A percentile compares a stretch with the other conserved stretches of the same genome.
Evolutionary conservation across 768 basidiomycete species (phyloP).

Genomic region (Pleurotus platypus): DNA sequence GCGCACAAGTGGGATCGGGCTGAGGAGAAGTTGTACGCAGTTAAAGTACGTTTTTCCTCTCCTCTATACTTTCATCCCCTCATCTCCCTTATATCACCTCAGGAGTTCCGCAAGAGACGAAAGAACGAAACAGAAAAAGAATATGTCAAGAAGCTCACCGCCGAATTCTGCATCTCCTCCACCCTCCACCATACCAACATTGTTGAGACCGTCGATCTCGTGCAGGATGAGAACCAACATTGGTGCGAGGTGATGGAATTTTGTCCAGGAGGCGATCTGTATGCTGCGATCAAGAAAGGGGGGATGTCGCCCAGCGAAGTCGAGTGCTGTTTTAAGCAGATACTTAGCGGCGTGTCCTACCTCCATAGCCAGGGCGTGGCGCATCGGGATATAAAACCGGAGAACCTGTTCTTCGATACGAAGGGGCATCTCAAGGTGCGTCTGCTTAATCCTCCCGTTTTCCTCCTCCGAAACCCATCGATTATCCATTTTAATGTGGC

Average conservation of each 20-base stretch:
- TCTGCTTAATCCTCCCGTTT: constrained; percentile 13
- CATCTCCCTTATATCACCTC: constrained; percentile 4
- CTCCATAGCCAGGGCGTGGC: constrained; percentile 96
- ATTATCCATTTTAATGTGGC: too few relatives aligned
- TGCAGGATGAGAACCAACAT: constrained; percentile 94
- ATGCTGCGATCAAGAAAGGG: constrained; percentile 98
- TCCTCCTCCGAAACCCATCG: neutral
- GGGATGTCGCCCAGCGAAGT: constrained; percentile 88
- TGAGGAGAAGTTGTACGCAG: constrained; percentile 96
- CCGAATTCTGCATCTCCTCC: constrained; percentile 98
- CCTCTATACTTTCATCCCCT: neutral
- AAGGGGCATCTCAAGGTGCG: constrained; percentile 89
- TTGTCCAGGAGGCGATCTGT: constrained; percentile 96
- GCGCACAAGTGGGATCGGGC: constrained; percentile 98
- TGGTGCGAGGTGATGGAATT: constrained; percentile 99
- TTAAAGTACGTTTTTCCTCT: constrained; percentile 66
- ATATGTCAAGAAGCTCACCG: constrained; percentile 99
- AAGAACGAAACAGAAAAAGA: constrained; percentile 99
- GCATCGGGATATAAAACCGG: constrained; percentile 97
- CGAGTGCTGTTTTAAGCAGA: constrained; percentile 98
- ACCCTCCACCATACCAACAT: constrained; percentile 92
- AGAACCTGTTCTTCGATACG: constrained; percentile 93
- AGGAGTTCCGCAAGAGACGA: constrained; percentile 98
- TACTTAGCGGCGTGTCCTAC: constrained; percentile 83
- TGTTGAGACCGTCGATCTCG: constrained; percentile 97